phyloP scores from a whole-genome alignment of 352 stramenopile genomes.

The Phytopythium montanum region DNA sequence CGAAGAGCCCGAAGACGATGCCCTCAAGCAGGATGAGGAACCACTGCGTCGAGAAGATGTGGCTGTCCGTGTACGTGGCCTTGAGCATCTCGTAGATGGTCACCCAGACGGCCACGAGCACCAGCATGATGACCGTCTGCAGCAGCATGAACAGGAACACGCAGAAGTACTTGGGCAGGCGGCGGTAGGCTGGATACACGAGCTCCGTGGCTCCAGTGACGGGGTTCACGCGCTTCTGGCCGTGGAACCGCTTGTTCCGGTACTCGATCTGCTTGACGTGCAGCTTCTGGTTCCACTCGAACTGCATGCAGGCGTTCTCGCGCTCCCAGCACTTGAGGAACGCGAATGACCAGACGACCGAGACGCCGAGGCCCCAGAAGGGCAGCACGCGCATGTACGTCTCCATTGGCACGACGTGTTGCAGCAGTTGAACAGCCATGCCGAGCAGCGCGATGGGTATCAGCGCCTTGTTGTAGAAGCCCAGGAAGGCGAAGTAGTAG shows the following conservation, averaged over 20 bases:
- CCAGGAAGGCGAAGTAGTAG: conserved; percentile 86
- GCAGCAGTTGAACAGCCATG: conserved; percentile 50
- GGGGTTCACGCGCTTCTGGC: conserved; percentile 61
- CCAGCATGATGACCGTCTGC: conserved; percentile 83
- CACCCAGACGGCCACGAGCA: conserved; percentile 83
- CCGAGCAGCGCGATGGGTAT: conserved; percentile 70
- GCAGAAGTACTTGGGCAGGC: conserved; percentile 71
- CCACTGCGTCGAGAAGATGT: conserved; percentile 85
- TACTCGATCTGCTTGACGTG: conserved; percentile 86
- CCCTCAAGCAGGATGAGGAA: conserved; percentile 79
- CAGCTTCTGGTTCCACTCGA: conserved; percentile 76
- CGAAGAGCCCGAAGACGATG: conserved; percentile 83
- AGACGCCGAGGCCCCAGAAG: conserved; percentile 82
- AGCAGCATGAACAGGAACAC: conserved; percentile 79
- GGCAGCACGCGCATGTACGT: conserved; percentile 77
- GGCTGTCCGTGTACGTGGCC: conserved; percentile 63
- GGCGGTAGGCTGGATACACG: conserved; percentile 66
- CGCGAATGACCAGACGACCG: conserved; percentile 73
- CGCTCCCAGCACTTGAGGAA: conserved; percentile 86
- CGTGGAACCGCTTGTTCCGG: conserved; percentile 75
- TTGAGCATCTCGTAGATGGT: conserved; percentile 89
- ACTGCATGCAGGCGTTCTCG: conserved; percentile 75
- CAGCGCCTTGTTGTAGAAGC: conserved; percentile 79
- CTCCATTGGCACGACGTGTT: conserved; percentile 46
- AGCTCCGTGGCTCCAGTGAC: conserved; percentile 68